These are phyloP conservation scores for Neodidymelliopsis sp. DNA, from an alignment of 2,329 filamentous ascomycete species.

Conservation along the genomic window DNA sequence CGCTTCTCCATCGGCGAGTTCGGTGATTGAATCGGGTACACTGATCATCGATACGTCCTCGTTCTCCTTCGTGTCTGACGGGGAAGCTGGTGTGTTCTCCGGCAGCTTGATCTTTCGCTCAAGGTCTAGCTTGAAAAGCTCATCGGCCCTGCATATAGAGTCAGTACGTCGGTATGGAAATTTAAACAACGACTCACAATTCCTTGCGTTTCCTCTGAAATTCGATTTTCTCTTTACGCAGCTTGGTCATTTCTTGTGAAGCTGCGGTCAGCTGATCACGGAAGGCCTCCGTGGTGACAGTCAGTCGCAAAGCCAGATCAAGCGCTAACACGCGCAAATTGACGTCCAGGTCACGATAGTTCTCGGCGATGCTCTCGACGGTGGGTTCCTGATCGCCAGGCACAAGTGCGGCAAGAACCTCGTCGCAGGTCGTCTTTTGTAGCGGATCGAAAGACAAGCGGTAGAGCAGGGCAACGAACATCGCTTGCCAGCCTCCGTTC, in stretches of 20 bases:
- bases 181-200: slow-evolving; percentile 55
- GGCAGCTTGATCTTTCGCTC: slow-evolving; percentile 76
- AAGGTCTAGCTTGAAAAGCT: slow-evolving; percentile 74
- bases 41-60: slow-evolving; percentile 66
- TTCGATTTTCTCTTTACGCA: slow-evolving; percentile 95
- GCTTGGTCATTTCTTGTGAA: slow-evolving; percentile 90
- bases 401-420: slow-evolving; percentile 80
- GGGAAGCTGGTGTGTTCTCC: slow-evolving; percentile 73
- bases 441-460: slow-evolving; percentile 81
- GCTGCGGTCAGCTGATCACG: slow-evolving; percentile 91
- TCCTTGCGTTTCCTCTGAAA: slow-evolving; percentile 79
- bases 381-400: slow-evolving; percentile 79
- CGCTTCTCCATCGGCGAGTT: slow-evolving; percentile 70
- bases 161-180: slow-evolving; percentile 10
- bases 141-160: slow-evolving; percentile 65
- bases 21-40: slow-evolving; percentile 67
- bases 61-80: slow-evolving; percentile 56
- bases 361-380: slow-evolving; percentile 72
- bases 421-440: slow-evolving; percentile 75
- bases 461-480: slow-evolving; percentile 84
- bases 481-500: slow-evolving; percentile 89
- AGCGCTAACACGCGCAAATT: slow-evolving; percentile 82
- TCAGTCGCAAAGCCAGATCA: slow-evolving; percentile 86
- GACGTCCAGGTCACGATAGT: slow-evolving; percentile 80
- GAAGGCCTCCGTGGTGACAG: slow-evolving; percentile 83